Evolutionary conservation across 1,284 basidiomycete species (phyloP).

Genomic region (Calocybe gambosa): DNA sequence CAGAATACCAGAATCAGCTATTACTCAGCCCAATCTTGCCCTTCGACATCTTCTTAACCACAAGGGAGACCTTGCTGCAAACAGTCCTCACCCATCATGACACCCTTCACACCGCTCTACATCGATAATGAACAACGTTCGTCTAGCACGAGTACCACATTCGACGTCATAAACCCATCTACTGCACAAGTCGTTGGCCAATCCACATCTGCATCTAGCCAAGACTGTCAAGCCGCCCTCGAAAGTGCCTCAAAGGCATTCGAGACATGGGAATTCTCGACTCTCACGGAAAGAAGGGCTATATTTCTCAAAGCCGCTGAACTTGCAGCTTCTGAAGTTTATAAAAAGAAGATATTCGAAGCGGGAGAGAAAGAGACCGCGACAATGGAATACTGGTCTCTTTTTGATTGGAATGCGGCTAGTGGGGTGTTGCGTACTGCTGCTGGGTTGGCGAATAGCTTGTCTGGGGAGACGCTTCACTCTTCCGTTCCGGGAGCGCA

Average conservation of each 20-base stretch:
- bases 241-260: conserved; percentile 42
- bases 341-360: conserved; percentile 29
- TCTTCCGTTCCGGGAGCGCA: conserved; percentile 27
- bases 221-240: conserved; percentile 43
- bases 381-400: conserved; percentile 24
- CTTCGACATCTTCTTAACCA: too few relatives aligned
- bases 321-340: conserved; percentile 35
- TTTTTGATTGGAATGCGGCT: conserved; percentile 18
- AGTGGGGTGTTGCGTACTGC: conserved; percentile 22
- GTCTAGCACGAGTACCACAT: conserved; percentile 34
- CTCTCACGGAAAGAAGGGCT: conserved; percentile 32
- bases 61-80: too few relatives aligned
- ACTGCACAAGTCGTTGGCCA: conserved; percentile 35
- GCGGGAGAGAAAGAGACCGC: conserved; percentile 35
- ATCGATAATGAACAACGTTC: conserved; percentile 32
- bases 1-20: too few relatives aligned
- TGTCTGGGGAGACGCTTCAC: conserved; percentile 26
- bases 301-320: conserved; percentile 43
- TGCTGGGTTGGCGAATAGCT: conserved; percentile 21
- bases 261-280: conserved; percentile 40
- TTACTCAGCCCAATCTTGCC: too few relatives aligned
- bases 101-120: conserved; percentile 32
- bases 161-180: conserved; percentile 40
- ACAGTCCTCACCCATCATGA: conserved; percentile 13
- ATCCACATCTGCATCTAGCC: conserved; percentile 38